These are phyloP conservation scores for Paxillus involutus DNA, from an alignment of 768 basidiomycete species.

Conservation along the genomic window DNA sequence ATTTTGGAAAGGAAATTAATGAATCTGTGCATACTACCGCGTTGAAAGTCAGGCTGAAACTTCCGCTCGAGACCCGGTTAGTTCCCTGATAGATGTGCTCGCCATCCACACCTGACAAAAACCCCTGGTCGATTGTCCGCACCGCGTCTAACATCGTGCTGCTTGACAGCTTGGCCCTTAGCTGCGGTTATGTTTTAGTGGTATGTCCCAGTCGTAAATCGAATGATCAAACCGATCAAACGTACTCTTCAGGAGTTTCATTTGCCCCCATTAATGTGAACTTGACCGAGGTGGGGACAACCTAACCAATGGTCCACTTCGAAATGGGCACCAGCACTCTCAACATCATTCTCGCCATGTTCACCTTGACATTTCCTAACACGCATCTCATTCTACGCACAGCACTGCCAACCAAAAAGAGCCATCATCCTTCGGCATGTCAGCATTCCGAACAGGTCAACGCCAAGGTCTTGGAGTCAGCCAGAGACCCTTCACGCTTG, in stretches of 20 bases:
- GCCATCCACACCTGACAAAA: background rate
- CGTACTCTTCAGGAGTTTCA: constrained; percentile 4
- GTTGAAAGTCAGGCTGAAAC: too few species aligned
- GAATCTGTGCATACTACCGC: background rate
- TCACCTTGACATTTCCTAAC: background rate
- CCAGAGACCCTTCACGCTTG: constrained; percentile 14
- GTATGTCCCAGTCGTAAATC: background rate
- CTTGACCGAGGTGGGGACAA: constrained; percentile 17
- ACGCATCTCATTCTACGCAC: constrained; percentile 8
- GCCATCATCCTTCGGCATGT: constrained; percentile 13
- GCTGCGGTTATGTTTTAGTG: background rate
- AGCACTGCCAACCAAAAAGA: constrained; percentile 6
- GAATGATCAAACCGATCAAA: background rate
- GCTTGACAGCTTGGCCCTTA: background rate
- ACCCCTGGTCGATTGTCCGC: background rate
- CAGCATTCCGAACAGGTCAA: background rate
- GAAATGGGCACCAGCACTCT: constrained; percentile 18
- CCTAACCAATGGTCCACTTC: constrained; percentile 14
- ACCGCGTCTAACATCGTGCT: background rate
- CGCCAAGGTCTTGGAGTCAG: constrained; percentile 4
- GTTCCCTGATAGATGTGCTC: background rate
- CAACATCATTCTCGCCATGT: background rate
- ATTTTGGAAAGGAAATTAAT: too few species aligned
- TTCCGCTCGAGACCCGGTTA: background rate
- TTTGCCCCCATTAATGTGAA: background rate